phyloP scores from a whole-genome alignment of 2,329 filamentous ascomycete genomes.

The Colletotrichum godetiae region DNA sequence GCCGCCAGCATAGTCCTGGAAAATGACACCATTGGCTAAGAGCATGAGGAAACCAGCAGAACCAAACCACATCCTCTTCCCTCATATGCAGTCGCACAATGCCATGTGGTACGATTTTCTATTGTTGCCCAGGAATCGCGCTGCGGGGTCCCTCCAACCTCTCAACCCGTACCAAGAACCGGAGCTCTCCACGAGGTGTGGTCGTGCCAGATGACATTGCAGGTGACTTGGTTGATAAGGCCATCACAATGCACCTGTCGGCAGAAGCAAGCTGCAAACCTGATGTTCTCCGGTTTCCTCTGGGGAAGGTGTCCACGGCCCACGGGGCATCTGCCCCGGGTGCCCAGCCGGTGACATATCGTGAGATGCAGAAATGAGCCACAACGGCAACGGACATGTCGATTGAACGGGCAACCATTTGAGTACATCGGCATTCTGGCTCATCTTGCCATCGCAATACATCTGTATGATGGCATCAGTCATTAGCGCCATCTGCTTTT shows the following conservation, averaged over 20 bases:
- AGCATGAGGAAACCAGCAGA: not conserved
- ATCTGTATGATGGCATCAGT: not conserved
- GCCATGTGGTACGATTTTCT: conserved; percentile 28
- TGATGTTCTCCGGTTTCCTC: not conserved
- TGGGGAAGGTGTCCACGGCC: not conserved
- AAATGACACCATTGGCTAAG: conserved; percentile 7
- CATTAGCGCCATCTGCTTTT: not conserved
- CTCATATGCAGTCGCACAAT: conserved; percentile 5
- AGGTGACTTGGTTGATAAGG: conserved; percentile 6
- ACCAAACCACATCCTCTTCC: not conserved
- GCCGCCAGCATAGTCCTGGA: not conserved
- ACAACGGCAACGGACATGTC: not conserved
- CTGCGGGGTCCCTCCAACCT: not conserved
- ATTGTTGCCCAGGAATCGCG: not conserved
- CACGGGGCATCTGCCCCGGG: not conserved
- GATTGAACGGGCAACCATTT: not conserved
- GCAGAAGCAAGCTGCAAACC: not conserved
- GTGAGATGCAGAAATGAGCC: not conserved
- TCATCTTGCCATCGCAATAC: not conserved
- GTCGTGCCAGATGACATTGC: not conserved
- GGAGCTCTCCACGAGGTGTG: not conserved
- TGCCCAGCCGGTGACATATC: conserved; percentile 21
- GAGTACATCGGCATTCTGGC: not conserved
- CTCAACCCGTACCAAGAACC: not conserved
- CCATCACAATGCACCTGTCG: conserved; percentile 11